Conservation (phyloP, 129 eudicot species). For the Centella asiatica region DNA sequence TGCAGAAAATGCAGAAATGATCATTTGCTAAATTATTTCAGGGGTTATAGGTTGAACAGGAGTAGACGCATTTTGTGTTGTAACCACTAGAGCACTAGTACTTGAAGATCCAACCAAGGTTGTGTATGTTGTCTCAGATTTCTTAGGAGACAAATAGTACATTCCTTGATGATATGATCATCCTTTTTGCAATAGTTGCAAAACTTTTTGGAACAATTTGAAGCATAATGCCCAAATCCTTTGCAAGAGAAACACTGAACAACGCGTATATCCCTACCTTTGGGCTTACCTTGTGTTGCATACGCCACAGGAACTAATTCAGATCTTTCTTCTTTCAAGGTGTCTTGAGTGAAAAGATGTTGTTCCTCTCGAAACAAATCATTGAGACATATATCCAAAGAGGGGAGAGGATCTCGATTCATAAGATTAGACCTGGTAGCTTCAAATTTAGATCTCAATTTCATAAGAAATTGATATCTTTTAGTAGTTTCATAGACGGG, state of each 20-base stretch:
- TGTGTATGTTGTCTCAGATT: not conserved
- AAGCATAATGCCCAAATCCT: not conserved
- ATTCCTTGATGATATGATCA: not conserved
- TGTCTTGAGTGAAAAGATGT: not conserved
- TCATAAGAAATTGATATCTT: conserved; percentile 17
- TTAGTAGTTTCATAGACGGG: conserved; percentile 12
- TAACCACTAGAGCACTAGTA: not conserved
- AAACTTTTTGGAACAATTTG: not conserved
- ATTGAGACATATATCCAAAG: conserved; percentile 12
- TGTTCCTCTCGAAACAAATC: conserved; percentile 17
- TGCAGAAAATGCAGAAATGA: conserved; percentile 13
- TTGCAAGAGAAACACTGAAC: conserved; percentile 2
- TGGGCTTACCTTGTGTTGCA: not conserved
- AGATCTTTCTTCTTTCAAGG: not conserved
- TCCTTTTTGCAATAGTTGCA: not conserved
- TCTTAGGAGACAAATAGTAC: not conserved
- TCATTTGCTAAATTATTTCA: conserved; percentile 2
- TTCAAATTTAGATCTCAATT: conserved; percentile 13
- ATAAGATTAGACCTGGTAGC: conserved; percentile 7
- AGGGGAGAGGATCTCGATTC: conserved; percentile 9
- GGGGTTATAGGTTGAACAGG: not conserved
- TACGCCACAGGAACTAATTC: not conserved
- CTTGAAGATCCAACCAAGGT: not conserved
- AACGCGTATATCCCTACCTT: not conserved
- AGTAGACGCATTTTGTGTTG: not conserved